Evolutionary conservation across 768 basidiomycete species (phyloP).

Genomic region (Trametopsis cervina): DNA sequence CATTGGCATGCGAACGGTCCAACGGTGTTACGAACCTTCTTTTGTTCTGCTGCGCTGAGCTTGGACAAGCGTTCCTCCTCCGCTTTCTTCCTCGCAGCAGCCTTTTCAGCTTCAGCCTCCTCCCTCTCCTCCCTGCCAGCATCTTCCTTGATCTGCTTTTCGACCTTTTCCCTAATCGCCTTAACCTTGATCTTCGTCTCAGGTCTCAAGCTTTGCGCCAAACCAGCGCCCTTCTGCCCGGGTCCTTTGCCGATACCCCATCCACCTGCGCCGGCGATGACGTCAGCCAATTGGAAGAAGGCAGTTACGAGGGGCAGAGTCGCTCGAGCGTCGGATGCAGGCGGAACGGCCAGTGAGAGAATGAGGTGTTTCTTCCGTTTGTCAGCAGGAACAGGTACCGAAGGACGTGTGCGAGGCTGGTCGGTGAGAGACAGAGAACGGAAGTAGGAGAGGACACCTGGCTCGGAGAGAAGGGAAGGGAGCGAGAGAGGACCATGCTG

Average conservation of each 20-base stretch:
- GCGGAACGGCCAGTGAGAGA: constrained; percentile 55
- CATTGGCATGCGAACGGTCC: constrained; percentile 6
- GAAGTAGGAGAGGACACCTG: constrained; percentile 67
- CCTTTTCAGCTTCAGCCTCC: constrained; percentile 66
- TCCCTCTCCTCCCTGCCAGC: constrained; percentile 60
- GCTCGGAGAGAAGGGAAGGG: constrained; percentile 50
- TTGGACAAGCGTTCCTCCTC: constrained; percentile 69
- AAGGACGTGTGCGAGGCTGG: constrained; percentile 71
- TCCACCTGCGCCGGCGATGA: constrained; percentile 33
- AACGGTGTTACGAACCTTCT: constrained; percentile 47
- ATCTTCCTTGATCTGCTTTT: constrained; percentile 63
- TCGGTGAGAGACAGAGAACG: constrained; percentile 87
- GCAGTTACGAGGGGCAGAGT: constrained; percentile 57
- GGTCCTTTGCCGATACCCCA: constrained; percentile 31
- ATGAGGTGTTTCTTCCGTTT: constrained; percentile 69
- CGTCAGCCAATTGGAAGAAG: constrained; percentile 71
- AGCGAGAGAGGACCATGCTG: constrained; percentile 43
- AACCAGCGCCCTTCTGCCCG: constrained; percentile 17
- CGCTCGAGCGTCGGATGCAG: constrained; percentile 37
- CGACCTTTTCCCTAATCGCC: constrained; percentile 66
- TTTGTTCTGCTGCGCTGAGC: constrained; percentile 74
- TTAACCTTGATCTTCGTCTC: constrained; percentile 78
- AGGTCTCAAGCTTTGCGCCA: constrained; percentile 39
- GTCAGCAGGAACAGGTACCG: constrained; percentile 37
- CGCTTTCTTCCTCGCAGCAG: constrained; percentile 62